These are phyloP conservation scores for Vicia faba DNA, from an alignment of 306 rosid species.

Conservation along the genomic window DNA sequence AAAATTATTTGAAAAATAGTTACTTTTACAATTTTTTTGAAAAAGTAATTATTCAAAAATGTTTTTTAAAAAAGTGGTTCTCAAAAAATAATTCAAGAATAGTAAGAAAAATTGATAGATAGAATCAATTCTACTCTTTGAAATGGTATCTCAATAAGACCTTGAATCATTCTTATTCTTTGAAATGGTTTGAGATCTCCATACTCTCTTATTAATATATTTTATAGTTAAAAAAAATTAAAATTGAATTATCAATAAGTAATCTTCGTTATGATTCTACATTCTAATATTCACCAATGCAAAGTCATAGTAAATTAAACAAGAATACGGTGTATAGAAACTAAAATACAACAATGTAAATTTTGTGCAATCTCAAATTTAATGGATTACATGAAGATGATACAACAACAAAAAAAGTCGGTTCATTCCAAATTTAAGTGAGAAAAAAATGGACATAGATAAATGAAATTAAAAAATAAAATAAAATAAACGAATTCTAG, in stretches of 20 bases:
- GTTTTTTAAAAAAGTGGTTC: no score
- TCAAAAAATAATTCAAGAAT: no score
- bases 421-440: neutral
- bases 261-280: neutral
- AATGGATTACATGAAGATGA: neutral
- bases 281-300: neutral
- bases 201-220: no score
- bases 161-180: no score
- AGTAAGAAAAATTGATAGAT: no score
- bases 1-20: no score
- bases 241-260: neutral
- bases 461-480: neutral
- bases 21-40: no score
- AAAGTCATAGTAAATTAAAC: neutral
- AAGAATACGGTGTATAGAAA: neutral
- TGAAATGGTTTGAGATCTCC: no score
- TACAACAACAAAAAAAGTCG: conserved; percentile 32
- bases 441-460: neutral
- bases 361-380: neutral
- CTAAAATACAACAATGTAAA: neutral
- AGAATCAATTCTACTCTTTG: no score
- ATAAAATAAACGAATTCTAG: neutral
- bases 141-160: no score
- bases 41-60: no score
- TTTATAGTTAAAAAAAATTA: no score